Evolutionary conservation across 108 stramenopile species (phyloP), one percentile per base, ranked within the genome.

Genomic region (Cyclotella baltica): DNA sequence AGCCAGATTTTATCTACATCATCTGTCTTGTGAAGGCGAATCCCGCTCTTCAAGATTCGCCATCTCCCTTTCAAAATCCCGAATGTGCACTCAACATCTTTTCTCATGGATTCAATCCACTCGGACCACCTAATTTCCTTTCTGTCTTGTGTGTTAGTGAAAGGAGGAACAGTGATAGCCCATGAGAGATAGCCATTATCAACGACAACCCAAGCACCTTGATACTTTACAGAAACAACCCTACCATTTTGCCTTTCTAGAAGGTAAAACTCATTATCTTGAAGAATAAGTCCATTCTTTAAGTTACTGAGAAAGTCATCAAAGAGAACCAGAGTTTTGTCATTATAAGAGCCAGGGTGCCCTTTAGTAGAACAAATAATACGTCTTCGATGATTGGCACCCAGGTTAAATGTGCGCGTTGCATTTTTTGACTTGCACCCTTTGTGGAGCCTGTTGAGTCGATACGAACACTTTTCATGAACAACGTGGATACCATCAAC

Each of bases 291-390:
- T 2, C 72, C 61, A 29, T 30, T 73, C 43, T 62, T 73, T 18
- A 62, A 22, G 19, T 62, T n/a, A 10, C 25, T 48, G 9, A 48
- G 23, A 62, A 73, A 73, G 9, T 38, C n/a, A 48, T 73, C 61
- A 48, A 13, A 62, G 3, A 62, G 1, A 10, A 62, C 46, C 20
- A 62, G 4, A 27, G 43, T 62, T 33, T 73, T 71, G 55, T 62
- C 61, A 64, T 50, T 50, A 8, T 19, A 67, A 28, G 28, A 50
- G 4, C 47, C 27, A 18, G 66, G 46, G 29, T 61, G 59, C 3
- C 30, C 30, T 8, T 28, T 30, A 33, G 72, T 94, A 48, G 51
- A 47, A 11, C 51, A 34, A 34, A 75, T 37, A 38, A 66, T 75
- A 20, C 52, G 31, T 35, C 64, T 50, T 2, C 52, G 62, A 66